These are phyloP conservation scores for Trichocomaceae sp. DNA, from an alignment of 2,329 filamentous ascomycete species.

Conservation along the genomic window DNA sequence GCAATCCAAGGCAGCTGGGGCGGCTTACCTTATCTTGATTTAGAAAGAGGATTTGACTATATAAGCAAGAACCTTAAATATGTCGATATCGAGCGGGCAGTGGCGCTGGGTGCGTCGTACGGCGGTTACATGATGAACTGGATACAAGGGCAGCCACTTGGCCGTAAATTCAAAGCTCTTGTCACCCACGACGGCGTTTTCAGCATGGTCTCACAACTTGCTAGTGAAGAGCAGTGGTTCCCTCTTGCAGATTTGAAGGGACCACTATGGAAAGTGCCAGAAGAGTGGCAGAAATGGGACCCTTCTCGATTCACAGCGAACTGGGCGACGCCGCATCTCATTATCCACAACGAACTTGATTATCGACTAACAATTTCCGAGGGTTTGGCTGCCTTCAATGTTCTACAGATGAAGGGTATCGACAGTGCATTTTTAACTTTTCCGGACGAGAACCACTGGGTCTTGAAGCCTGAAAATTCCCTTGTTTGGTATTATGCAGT, in stretches of 20 bases:
- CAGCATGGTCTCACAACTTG: constrained; percentile 39
- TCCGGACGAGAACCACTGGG: constrained; percentile 75
- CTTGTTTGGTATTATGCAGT: constrained; percentile 86
- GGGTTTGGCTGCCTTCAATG: constrained; percentile 78
- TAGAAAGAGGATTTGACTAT: constrained; percentile 49
- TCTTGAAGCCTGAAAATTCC: constrained; percentile 84
- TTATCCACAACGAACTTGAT: constrained; percentile 86
- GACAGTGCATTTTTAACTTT: constrained; percentile 75
- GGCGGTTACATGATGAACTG: constrained; percentile 58
- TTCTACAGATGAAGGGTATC: constrained; percentile 67
- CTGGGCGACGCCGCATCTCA: constrained; percentile 81
- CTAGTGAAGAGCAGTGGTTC: constrained; percentile 51
- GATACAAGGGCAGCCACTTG: constrained; percentile 50
- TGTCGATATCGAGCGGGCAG: constrained; percentile 48
- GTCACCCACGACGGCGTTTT: constrained; percentile 50
- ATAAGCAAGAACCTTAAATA: constrained; percentile 46
- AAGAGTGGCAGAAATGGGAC: constrained; percentile 53
- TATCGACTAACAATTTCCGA: constrained; percentile 82
- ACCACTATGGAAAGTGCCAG: constrained; percentile 44
- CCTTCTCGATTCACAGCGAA: constrained; percentile 52
- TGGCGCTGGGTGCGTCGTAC: constrained; percentile 49
- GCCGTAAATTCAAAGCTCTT: constrained; percentile 51
- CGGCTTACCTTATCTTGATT: constrained; percentile 49
- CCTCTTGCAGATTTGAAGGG: constrained; percentile 48
- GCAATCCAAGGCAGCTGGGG: constrained; percentile 49